Conservation (phyloP, 1,139 yeast species). For the Yamadazyma buinensis region DNA sequence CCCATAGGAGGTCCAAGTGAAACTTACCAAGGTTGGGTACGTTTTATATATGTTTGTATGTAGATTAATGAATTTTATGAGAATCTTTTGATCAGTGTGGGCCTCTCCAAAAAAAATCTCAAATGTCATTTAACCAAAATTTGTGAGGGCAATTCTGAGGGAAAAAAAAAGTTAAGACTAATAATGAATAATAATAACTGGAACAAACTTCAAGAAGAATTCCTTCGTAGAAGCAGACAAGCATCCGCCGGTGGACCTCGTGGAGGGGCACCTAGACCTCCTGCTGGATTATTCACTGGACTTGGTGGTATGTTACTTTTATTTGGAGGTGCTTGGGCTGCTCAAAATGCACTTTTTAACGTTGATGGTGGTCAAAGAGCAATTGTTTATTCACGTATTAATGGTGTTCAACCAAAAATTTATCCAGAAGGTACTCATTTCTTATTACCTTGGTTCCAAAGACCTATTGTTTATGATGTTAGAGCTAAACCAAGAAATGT, state of each 20-base stretch:
- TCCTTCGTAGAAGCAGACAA: conserved; percentile 44
- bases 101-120: neutral
- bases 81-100: neutral
- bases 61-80: neutral
- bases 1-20: too few species aligned
- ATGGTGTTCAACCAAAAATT: conserved; percentile 83
- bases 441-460: conserved; percentile 91
- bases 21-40: neutral
- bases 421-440: conserved; percentile 95
- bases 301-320: conserved; percentile 70
- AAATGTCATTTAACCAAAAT: neutral
- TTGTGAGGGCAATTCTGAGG: conserved; percentile 3
- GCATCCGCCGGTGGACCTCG: conserved; percentile 34
- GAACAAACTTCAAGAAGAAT: conserved; percentile 63
- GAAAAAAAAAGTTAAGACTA: too few species aligned
- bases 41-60: neutral
- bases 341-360: conserved; percentile 79
- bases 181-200: conserved; percentile 61
- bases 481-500: conserved; percentile 97
- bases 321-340: conserved; percentile 66
- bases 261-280: conserved; percentile 36
- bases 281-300: conserved; percentile 67
- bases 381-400: conserved; percentile 81
- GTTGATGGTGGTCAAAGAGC: conserved; percentile 99
- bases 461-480: conserved; percentile 89